Base-by-base conservation (phyloP, 73 alveolate genomes). In the Paramecium bursaria region DNA sequence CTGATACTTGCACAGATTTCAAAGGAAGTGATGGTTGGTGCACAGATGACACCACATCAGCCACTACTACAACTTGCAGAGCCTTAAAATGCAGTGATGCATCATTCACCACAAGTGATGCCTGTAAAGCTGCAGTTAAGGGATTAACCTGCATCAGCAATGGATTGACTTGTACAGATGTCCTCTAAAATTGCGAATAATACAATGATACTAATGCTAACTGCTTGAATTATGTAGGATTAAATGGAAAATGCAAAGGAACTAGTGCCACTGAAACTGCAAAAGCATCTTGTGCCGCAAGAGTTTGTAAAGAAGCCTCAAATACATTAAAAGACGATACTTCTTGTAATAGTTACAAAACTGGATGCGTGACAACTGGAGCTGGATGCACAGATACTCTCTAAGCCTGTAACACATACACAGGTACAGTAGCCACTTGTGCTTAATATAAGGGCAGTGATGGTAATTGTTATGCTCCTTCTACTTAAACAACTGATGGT, bases 1-100 rank as follows among this genome's bases (percentile, higher is more conserved):
- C 50, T 35, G 55, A 31, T 39, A 19, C 46, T 15, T 67, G 82
- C 44, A 57, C 17, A 4, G 82, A 57, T 25, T 42, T 67, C 4
- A 67, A 67, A 21, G 82, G 82, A 67, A 17, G 47, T 10, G 82
- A 67, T 67, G 82, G 82, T 0, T 67, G 22, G 15, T 67, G 82
- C 44, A 27, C 33, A 67, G n/a, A n/a, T n/a, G n/a, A n/a, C n/a
- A n/a, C n/a, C n/a, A 57, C 60, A n/a, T 17, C 15, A 2, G 82
- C 33, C 1, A 35, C 50, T 25, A 17, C 22, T 19, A 47, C 49
- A 10, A 67, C 33, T 3, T 67, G 82, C 44, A 6, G 82, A 35
- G 0, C 23, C 5, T 33, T 31, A n/a, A 47, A 67, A 25, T 67
- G 82, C 21, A 19, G 42, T 14, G 82, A 67, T 67, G 82, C 82